Percentiles rank a stretch among this genome's conserved stretches.
phyloP scores from a whole-genome alignment of 805 yeast genomes.

The Wickerhamiella shivajii region DNA sequence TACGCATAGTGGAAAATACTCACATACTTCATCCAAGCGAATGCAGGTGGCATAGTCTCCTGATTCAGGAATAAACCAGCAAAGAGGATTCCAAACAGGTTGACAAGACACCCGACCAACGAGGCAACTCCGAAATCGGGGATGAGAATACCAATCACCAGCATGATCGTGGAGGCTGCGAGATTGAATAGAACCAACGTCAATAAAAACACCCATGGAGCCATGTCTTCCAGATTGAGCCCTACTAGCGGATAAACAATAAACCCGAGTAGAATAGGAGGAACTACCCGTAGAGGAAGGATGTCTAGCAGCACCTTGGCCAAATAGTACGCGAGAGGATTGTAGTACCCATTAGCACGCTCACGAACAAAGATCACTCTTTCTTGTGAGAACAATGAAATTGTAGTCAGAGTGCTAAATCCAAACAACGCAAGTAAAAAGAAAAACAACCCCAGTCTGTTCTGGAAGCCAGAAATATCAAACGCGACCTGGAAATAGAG shows the following conservation, averaged over 20 bases:
- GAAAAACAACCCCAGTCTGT: slow-evolving; percentile 84
- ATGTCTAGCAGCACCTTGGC: slow-evolving; percentile 85
- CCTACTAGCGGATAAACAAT: slow-evolving; percentile 88
- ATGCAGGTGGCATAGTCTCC: slow-evolving; percentile 39
- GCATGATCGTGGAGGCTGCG: slow-evolving; percentile 69
- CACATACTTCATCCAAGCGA: slow-evolving; percentile 55
- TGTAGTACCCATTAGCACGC: slow-evolving; percentile 86
- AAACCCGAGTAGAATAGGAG: slow-evolving; percentile 68
- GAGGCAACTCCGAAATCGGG: slow-evolving; percentile 89
- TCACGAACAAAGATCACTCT: slow-evolving; percentile 83
- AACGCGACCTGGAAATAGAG: slow-evolving; percentile 70
- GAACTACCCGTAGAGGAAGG: slow-evolving; percentile 82
- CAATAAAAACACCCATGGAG: slow-evolving; percentile 51
- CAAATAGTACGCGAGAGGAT: slow-evolving; percentile 69
- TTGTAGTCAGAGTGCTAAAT: slow-evolving; percentile 80
- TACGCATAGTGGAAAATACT: slow-evolving; percentile 93
- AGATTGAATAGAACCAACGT: slow-evolving; percentile 73
- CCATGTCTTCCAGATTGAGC: slow-evolving; percentile 59
- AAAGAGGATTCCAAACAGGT: slow-evolving; percentile 74
- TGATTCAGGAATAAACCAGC: slow-evolving; percentile 90
- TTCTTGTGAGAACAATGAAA: slow-evolving; percentile 78
- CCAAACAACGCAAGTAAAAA: slow-evolving; percentile 86
- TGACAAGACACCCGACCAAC: slow-evolving; percentile 67
- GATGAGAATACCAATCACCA: slow-evolving; percentile 75
- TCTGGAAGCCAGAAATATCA: slow-evolving; percentile 94